phyloP scores from a whole-genome alignment of 202 grass and related monocot species.

The Thinopyrum obtusiflorum region DNA sequence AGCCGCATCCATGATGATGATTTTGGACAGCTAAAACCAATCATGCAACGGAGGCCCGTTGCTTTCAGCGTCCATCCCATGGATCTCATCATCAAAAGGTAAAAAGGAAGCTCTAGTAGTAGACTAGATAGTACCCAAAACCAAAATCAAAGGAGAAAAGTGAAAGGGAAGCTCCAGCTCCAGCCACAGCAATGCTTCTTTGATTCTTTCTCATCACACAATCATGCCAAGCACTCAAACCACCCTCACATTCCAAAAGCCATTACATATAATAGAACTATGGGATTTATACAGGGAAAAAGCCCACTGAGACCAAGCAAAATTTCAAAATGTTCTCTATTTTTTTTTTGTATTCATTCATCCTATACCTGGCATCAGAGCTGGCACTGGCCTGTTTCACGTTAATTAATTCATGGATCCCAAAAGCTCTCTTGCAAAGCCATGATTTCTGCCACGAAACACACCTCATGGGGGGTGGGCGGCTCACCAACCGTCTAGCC shows the following conservation, averaged over 20 bases:
- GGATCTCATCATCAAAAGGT: slow-evolving; percentile 18
- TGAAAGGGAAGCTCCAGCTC: background rate
- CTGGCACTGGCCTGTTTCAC: slow-evolving; percentile 39
- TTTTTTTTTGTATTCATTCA: slow-evolving; percentile 37
- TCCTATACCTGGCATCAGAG: slow-evolving; percentile 53
- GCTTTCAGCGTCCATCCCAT: background rate
- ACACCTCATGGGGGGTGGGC: slow-evolving; percentile 50
- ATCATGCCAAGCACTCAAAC: slow-evolving; percentile 44
- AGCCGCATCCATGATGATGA: slow-evolving; percentile 14
- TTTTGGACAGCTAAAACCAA: slow-evolving; percentile 47
- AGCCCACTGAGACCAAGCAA: slow-evolving; percentile 17
- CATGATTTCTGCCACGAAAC: slow-evolving; percentile 69
- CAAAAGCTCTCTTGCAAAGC: slow-evolving; percentile 35
- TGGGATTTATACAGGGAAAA: slow-evolving; percentile 37
- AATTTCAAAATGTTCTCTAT: background rate
- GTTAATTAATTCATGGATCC: background rate
- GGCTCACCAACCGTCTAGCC: slow-evolving; percentile 54
- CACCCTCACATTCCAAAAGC: slow-evolving; percentile 27
- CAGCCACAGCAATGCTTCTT: background rate
- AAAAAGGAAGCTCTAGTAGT: background rate
- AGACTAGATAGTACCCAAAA: background rate
- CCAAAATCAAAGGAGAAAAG: background rate
- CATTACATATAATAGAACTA: slow-evolving; percentile 48
- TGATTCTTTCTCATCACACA: slow-evolving; percentile 8
- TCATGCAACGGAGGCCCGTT: slow-evolving; percentile 13